Percentiles rank a stretch among this genome's conserved stretches.
These are phyloP conservation scores for Pythium guiyangense DNA, from an alignment of 352 stramenopile genomes.

Conservation along the genomic window DNA sequence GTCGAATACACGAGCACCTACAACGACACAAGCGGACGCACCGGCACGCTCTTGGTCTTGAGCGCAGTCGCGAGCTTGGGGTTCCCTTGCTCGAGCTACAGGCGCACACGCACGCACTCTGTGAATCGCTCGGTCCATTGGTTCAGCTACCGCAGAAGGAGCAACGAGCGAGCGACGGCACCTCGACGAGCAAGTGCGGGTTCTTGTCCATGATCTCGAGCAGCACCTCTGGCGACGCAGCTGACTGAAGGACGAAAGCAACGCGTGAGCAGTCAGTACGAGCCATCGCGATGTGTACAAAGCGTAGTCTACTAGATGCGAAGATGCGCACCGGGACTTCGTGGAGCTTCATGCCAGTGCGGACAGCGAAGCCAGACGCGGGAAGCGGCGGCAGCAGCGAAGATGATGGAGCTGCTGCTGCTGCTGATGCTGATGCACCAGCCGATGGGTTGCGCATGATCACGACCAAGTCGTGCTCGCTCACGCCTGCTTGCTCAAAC, in stretches of 20 bases:
- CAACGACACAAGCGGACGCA: conserved; percentile 19
- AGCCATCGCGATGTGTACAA: no score
- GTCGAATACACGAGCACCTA: neutral
- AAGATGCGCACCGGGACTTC: conserved; percentile 63
- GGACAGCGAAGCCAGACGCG: conserved; percentile 29
- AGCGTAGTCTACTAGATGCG: neutral
- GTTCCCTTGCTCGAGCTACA: conserved; percentile 61
- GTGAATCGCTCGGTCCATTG: no score
- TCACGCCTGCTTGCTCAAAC: conserved; percentile 70
- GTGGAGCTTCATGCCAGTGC: conserved; percentile 62
- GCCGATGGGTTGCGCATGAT: conserved; percentile 40
- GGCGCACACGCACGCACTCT: conserved; percentile 17
- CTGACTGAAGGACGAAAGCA: conserved; percentile 17
- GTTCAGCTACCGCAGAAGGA: no score
- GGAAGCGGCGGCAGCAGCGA: conserved; percentile 10
- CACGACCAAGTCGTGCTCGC: conserved; percentile 69
- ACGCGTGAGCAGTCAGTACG: no score
- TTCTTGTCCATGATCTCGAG: conserved; percentile 86
- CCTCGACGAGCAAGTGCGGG: conserved; percentile 57
- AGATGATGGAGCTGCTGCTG: conserved; percentile 4
- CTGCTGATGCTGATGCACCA: neutral
- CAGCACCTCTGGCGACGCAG: conserved; percentile 67
- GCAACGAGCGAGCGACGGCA: conserved; percentile 9
- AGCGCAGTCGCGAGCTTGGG: conserved; percentile 59
- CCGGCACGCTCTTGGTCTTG: conserved; percentile 58